Evolutionary conservation across 2,329 filamentous ascomycete genomes (phyloP), one percentile per base, ranked within the genome.

Genomic region (Zymoseptoria crescenta): DNA sequence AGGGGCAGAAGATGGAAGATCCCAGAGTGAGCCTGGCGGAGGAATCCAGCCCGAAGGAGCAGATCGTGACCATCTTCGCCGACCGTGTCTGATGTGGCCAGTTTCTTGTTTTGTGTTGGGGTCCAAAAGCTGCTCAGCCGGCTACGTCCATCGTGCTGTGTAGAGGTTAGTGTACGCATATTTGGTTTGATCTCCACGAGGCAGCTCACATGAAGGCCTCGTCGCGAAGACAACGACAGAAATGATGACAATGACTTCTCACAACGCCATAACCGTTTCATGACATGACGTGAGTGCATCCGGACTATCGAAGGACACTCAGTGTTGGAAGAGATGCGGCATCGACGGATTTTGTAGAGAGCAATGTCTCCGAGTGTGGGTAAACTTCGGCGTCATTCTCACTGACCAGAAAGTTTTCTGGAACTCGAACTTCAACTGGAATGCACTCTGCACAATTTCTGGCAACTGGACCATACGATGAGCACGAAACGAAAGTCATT

Each of bases 1-100:
- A 99, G 76, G 0, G 94, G 94, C 1, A 99, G 80, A 70, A 96
- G 81, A 69, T 99, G 94, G 68, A 96, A 99, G 41, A 97, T 85
- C 28, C 94, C 94, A 7, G 92, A 85, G 71, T 96, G 88, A 20
- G 91, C 87, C 85, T 91, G 68, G 50, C 78, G 74, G 8, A 80
- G 64, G 60, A 77, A 80, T 49, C 78, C 78, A 30, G 73, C 76
- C 48, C 75, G 70, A 24, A 79, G 56, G 1, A 80, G 74, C 16
- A 78, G 67, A 9, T 76, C 72, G 59, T 79, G 75, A 45, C 76
- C 75, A 69, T 71, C 67, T 35, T 80, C 78, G 50, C 81, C 76
- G 27, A 77, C 77, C 49, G 79, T 77, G 59, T 77, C 76, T 49
- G 77, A 74, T 5, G 85, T 79, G 86, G 0, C 55, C 41, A 56